phyloP scores from a whole-genome alignment of 768 basidiomycete genomes.

The Exsudoporus frostii region DNA sequence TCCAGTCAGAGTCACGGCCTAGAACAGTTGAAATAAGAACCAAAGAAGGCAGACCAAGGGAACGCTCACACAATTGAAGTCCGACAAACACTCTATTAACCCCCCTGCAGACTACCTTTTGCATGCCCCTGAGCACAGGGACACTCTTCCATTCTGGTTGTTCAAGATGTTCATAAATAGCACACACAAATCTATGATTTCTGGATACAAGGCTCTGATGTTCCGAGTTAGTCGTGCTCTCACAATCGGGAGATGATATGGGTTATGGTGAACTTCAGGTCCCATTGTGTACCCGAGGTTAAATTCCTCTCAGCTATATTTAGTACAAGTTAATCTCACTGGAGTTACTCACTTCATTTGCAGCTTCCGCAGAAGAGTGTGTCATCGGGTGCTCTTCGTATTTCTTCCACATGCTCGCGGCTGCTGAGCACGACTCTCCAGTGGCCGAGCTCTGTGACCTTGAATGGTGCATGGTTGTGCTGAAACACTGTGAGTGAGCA shows the following conservation, averaged over 20 bases:
- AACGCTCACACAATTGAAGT: too few relatives aligned
- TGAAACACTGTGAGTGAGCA: too few relatives aligned
- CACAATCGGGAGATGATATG: conserved; percentile 19
- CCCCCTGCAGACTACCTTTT: conserved; percentile 25
- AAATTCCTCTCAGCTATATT: conserved; percentile 22
- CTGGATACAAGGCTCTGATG: conserved; percentile 36
- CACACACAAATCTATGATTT: conserved; percentile 27
- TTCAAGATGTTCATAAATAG: neutral
- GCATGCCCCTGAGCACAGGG: conserved; percentile 15
- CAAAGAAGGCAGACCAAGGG: too few relatives aligned
- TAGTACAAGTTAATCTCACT: neutral
- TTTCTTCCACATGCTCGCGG: conserved; percentile 34
- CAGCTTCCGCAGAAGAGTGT: conserved; percentile 31
- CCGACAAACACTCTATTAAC: too few relatives aligned
- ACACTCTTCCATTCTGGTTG: conserved; percentile 40
- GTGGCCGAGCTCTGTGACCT: conserved; percentile 18
- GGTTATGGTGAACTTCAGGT: conserved; percentile 24
- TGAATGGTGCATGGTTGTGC: conserved; percentile 31
- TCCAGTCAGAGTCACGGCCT: too few relatives aligned
- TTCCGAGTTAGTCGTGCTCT: conserved; percentile 34
- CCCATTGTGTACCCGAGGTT: conserved; percentile 40
- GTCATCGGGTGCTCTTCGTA: conserved; percentile 39
- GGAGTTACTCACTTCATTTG: conserved; percentile 24
- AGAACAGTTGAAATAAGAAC: too few relatives aligned
- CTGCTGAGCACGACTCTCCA: conserved; percentile 18